Percentiles rank a stretch among this genome's conserved stretches.
Evolutionary conservation across 2,329 filamentous ascomycete species (phyloP).

Genomic region (Xylariomycetidae sp.): DNA sequence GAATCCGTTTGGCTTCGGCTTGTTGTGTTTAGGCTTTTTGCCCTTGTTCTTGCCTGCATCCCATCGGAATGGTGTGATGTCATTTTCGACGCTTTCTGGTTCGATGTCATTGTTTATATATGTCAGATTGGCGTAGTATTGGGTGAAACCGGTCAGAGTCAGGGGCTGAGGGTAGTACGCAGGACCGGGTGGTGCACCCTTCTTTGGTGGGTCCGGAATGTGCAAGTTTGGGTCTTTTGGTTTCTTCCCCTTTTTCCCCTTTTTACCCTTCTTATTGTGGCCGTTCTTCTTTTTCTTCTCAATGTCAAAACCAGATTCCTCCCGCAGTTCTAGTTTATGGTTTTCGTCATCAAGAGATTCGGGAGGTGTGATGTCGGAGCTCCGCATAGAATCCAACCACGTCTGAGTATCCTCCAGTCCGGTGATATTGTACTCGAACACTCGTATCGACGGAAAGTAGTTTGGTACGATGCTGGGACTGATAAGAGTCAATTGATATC

Average conservation of each 20-base stretch:
- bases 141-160: constrained; percentile 74
- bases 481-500: constrained; percentile 77
- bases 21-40: constrained; percentile 49
- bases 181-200: constrained; percentile 72
- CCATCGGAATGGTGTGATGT: constrained; percentile 44
- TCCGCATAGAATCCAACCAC: constrained; percentile 33
- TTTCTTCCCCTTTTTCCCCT: constrained; percentile 42
- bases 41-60: constrained; percentile 59
- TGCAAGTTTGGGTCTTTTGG: constrained; percentile 56
- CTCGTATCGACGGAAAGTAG: constrained; percentile 82
- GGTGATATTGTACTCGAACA: constrained; percentile 90
- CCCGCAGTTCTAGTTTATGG: constrained; percentile 16
- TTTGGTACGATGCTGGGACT: constrained; percentile 88
- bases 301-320: constrained; percentile 20
- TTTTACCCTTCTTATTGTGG: constrained; percentile 33
- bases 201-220: constrained; percentile 68
- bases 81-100: constrained; percentile 22
- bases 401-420: constrained; percentile 58
- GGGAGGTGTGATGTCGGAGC: not conserved
- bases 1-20: constrained; percentile 60
- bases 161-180: constrained; percentile 85
- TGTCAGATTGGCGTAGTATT: constrained; percentile 95
- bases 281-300: constrained; percentile 40
- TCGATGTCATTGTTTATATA: constrained; percentile 71
- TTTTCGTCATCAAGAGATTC: constrained; percentile 4